Conservation (phyloP, 176 grass and related monocot genomes). For the Oryza australiensis region DNA sequence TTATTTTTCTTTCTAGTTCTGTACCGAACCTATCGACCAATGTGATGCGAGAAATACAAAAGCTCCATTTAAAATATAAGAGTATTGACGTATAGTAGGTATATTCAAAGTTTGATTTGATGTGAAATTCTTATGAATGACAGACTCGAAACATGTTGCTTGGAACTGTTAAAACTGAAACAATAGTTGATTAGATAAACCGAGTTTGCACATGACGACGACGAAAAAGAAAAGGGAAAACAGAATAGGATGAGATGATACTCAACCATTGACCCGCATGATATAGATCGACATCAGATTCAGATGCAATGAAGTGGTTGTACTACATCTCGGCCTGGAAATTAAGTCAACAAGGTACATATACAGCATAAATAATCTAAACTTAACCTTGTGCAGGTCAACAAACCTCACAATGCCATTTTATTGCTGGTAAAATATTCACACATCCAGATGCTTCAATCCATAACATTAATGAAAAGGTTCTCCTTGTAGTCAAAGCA, state of each 20-base stretch:
- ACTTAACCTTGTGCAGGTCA: neutral
- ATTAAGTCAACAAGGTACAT: slow-evolving; percentile 1
- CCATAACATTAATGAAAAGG: neutral
- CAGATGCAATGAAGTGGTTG: neutral
- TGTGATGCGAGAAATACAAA: neutral
- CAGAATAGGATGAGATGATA: neutral
- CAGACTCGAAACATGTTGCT: neutral
- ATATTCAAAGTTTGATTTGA: neutral
- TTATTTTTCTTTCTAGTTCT: neutral
- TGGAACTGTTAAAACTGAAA: neutral
- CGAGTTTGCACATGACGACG: neutral
- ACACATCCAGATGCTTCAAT: neutral
- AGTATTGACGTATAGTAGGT: neutral
- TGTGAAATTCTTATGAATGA: neutral
- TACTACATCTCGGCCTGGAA: neutral
- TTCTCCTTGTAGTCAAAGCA: neutral
- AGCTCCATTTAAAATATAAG: neutral
- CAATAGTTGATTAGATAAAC: neutral
- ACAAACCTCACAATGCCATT: neutral
- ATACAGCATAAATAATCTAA: neutral
- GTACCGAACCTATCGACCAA: neutral
- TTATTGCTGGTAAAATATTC: neutral
- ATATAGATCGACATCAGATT: neutral
- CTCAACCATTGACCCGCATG: neutral
- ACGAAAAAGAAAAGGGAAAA: neutral